Percentiles rank a stretch among this genome's conserved stretches.
phyloP scores from a whole-genome alignment of 371 early-diverging fungal species.

The Lichtheimia ornata region DNA sequence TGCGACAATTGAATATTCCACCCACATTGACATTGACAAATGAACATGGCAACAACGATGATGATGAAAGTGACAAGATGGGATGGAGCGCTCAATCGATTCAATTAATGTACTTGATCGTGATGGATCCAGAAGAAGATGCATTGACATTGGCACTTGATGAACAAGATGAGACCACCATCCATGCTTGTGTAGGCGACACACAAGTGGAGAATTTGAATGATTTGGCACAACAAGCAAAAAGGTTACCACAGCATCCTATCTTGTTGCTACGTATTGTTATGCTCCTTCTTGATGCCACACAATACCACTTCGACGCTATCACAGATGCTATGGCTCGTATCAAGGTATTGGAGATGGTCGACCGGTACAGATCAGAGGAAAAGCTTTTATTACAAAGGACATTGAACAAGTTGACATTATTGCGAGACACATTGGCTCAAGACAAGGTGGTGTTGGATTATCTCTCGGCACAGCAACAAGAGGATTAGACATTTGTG shows the following conservation, averaged over 20 bases:
- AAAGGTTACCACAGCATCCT: slow-evolving; percentile 7
- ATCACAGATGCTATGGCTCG: neutral
- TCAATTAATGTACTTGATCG: slow-evolving; percentile 27
- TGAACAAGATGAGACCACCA: neutral
- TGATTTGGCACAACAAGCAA: slow-evolving; percentile 7
- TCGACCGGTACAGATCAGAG: slow-evolving; percentile 12
- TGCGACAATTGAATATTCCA: slow-evolving; percentile 1
- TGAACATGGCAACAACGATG: neutral
- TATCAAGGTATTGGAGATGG: neutral
- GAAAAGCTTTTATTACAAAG: slow-evolving; percentile 7
- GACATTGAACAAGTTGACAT: neutral
- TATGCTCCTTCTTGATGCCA: slow-evolving; percentile 27
- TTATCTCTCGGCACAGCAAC: slow-evolving; percentile 9
- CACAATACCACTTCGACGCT: slow-evolving; percentile 15
- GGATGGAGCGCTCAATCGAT: slow-evolving; percentile 26
- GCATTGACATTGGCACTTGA: neutral
- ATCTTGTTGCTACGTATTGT: slow-evolving; percentile 27
- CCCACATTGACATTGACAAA: slow-evolving; percentile 17
- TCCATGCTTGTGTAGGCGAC: slow-evolving; percentile 1
- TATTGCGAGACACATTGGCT: slow-evolving; percentile 1
- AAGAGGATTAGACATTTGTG: neutral
- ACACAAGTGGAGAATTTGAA: neutral
- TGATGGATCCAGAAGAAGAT: slow-evolving; percentile 25
- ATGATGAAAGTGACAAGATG: neutral
- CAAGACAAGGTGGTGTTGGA: slow-evolving; percentile 3